Base-by-base conservation (phyloP, 441 rosid species). In the Monsonia emarginata region DNA sequence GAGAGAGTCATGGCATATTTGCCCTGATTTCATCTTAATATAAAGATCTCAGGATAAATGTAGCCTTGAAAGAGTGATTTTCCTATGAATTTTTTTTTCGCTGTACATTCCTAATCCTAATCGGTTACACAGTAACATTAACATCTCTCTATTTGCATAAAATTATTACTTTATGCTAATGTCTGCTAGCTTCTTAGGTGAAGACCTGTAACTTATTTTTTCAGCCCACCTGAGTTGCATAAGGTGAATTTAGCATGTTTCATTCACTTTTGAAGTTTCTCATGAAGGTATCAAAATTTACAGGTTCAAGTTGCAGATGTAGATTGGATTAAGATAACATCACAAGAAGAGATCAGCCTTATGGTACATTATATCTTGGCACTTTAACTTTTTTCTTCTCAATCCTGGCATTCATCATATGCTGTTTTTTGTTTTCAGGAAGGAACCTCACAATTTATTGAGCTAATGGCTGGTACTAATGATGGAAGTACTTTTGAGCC, bases 281-380 rank as follows among this genome's bases (percentile, higher is more conserved):
- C 60, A 67, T 61, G 58, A 63, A 63, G 64, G 14, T 31, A 25
- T 69, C 27, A 57, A 70, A 38, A 72, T 67, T 69, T 78, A 26
- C 90, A 94, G 98, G 90, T 86, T 73, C 90, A 82, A 80, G 97
- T 94, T 69, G 93, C 91, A 58, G 97, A 90, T 76, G 71, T 94
- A 42, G 97, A 89, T 78, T 94, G 98, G 98, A 85, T 94, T 75
- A 91, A 86, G 80, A 87, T 89, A 72, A 76, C 78, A 22, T 82
- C 95, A 40, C 82, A 81, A 75, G 89, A 88, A 69, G 86, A 82
- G 77, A 89, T 94, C 76, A 86, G 88, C 80, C 83, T 94, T 72
- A 83, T 86, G 96, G 98, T 94, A 74, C 61, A 82, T 75, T 74
- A 71, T 21, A 9, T n/a, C 60, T 34, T 69, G 24, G 42, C 60